Evolutionary conservation across 805 yeast genomes (phyloP).

Genomic region (Pichia exigua): DNA sequence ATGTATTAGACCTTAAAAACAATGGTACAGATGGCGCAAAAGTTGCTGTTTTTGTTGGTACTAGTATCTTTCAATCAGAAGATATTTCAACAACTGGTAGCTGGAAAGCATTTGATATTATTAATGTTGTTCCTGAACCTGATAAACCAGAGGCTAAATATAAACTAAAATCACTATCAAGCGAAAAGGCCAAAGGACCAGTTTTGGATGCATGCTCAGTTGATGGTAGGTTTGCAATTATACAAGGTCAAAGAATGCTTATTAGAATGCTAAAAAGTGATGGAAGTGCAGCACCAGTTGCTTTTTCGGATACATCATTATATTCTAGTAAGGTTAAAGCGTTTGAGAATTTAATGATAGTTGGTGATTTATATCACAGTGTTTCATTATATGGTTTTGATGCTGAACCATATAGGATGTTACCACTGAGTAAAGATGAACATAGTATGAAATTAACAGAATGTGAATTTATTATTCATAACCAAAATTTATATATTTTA

Average conservation of each 20-base stretch:
- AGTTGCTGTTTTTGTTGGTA: slow-evolving; percentile 61
- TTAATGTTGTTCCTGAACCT: slow-evolving; percentile 84
- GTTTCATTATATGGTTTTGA: slow-evolving; percentile 83
- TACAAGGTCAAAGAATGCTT: slow-evolving; percentile 79
- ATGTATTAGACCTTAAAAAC: slow-evolving; percentile 49
- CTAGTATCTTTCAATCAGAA: slow-evolving; percentile 68
- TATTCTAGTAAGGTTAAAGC: slow-evolving; percentile 74
- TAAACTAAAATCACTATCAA: slow-evolving; percentile 63
- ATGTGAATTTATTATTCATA: slow-evolving; percentile 70
- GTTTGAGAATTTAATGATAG: slow-evolving; percentile 69
- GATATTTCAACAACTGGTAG: slow-evolving; percentile 76
- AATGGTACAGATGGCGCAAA: slow-evolving; percentile 10
- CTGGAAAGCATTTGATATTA: slow-evolving; percentile 64
- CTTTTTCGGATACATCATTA: slow-evolving; percentile 81
- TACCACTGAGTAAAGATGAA: slow-evolving; percentile 68
- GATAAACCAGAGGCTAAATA: slow-evolving; percentile 77
- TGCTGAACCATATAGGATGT: slow-evolving; percentile 88
- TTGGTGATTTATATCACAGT: slow-evolving; percentile 76
- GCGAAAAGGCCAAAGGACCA: slow-evolving; percentile 77
- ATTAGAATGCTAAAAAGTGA: slow-evolving; percentile 73
- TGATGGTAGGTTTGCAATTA: slow-evolving; percentile 72
- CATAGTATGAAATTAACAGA: slow-evolving; percentile 53
- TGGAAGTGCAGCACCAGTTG: slow-evolving; percentile 84
- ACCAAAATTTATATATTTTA: slow-evolving; percentile 58
- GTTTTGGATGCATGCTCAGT: slow-evolving; percentile 70